Evolutionary conservation across 306 rosid species (phyloP).

Genomic region (Abrus pulchellus): DNA sequence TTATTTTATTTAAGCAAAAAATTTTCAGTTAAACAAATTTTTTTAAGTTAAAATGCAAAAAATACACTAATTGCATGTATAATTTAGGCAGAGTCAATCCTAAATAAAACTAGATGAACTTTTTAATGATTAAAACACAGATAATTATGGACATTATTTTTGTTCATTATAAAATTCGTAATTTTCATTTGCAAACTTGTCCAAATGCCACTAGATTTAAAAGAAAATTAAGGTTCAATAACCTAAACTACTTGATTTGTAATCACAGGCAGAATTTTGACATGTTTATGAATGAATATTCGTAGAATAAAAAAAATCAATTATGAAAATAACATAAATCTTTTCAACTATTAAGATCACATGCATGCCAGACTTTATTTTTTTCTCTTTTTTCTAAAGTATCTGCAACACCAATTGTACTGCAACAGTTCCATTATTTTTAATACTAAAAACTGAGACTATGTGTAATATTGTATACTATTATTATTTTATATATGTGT

Average conservation of each 20-base stretch:
- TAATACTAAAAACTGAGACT: too few species aligned
- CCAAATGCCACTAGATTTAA: conserved; percentile 24
- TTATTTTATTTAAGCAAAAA: too few species aligned
- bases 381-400: conserved; percentile 1
- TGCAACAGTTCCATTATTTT: neutral
- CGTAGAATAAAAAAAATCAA: conserved; percentile 13
- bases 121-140: neutral
- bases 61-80: too few species aligned
- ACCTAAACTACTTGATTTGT: conserved; percentile 12
- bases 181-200: conserved; percentile 12
- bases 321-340: conserved; percentile 6
- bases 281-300: conserved; percentile 5
- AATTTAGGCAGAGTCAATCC: too few species aligned
- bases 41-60: too few species aligned
- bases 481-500: too few species aligned
- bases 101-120: neutral
- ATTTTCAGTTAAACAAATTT: too few species aligned
- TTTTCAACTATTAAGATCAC: conserved; percentile 35
- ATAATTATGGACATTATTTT: too few species aligned
- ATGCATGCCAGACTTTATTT: conserved; percentile 40
- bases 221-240: neutral
- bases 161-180: neutral
- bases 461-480: too few species aligned
- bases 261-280: conserved; percentile 38
- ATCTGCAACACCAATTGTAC: conserved; percentile 18